phyloP scores from a whole-genome alignment of 2,329 filamentous ascomycete species.

The Aspergillus pseudoterreus region DNA sequence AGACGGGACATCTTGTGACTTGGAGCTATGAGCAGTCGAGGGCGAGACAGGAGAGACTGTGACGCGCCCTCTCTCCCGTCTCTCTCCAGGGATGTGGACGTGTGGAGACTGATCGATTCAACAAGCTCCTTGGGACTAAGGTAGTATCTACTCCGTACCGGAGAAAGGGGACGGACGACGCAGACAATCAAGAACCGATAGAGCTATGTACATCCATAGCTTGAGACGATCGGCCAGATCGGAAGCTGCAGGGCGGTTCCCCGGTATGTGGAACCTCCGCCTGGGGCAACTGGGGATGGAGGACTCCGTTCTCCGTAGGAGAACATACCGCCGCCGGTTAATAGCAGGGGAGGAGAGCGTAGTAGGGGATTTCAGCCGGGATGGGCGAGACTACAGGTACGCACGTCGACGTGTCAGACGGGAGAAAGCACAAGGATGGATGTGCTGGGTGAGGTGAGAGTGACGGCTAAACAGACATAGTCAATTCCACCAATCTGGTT shows the following conservation, averaged over 20 bases:
- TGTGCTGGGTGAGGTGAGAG: not conserved
- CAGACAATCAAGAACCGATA: constrained; percentile 5
- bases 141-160: not conserved
- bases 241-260: constrained; percentile 24
- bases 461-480: not conserved
- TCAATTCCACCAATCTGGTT: not conserved
- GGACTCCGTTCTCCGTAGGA: not conserved
- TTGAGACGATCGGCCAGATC: constrained; percentile 20
- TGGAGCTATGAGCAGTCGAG: constrained; percentile 3
- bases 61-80: constrained; percentile 5
- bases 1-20: constrained; percentile 16
- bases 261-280: constrained; percentile 23
- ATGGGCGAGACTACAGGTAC: constrained; percentile 5
- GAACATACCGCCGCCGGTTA: constrained; percentile 24
- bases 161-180: not conserved
- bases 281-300: constrained; percentile 17
- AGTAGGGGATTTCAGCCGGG: constrained; percentile 16
- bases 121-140: too few species aligned
- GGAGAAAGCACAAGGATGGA: constrained; percentile 3
- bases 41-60: constrained; percentile 1
- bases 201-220: constrained; percentile 10
- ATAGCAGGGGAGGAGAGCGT: constrained; percentile 15
- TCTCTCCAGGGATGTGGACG: not conserved
- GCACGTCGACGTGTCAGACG: constrained; percentile 14
- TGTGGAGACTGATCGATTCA: too few species aligned